Percentiles rank a stretch among this genome's conserved stretches.
Evolutionary conservation across 139 green algal species (phyloP).

Genomic region (Coelastrella sp.): DNA sequence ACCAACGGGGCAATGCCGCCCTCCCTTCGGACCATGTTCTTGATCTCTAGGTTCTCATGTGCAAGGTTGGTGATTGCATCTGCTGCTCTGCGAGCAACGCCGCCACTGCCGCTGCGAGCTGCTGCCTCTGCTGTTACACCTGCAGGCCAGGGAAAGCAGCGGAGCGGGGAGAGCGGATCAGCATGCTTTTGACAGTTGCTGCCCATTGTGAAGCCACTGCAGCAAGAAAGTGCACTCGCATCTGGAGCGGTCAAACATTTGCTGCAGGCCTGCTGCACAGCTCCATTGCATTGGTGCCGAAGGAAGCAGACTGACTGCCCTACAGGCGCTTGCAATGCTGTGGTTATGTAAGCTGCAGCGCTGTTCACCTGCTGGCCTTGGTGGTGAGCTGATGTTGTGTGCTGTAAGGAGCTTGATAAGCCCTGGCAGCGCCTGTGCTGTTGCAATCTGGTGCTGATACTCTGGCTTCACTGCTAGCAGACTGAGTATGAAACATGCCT

Average conservation of each 20-base stretch:
- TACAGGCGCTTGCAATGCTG: too few relatives aligned
- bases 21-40: slow-evolving; percentile 78
- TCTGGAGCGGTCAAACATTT: too few relatives aligned
- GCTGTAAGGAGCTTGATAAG: slow-evolving; percentile 82
- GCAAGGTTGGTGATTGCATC: slow-evolving; percentile 98
- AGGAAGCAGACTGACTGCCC: too few relatives aligned
- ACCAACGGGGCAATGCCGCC: slow-evolving; percentile 96
- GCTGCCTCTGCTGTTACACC: neutral
- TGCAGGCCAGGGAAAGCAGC: neutral
- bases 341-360: too few relatives aligned
- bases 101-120: slow-evolving; percentile 47
- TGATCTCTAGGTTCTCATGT: slow-evolving; percentile 96
- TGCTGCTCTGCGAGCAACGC: slow-evolving; percentile 84
- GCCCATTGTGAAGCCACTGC: too few relatives aligned
- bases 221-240: too few relatives aligned
- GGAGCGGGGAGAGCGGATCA: neutral
- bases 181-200: too few relatives aligned
- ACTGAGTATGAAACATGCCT: slow-evolving; percentile 93
- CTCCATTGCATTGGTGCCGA: too few relatives aligned
- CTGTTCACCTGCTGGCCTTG: slow-evolving; percentile 49
- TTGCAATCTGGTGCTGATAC: slow-evolving; percentile 88
- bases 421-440: slow-evolving; percentile 72
- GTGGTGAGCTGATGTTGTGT: slow-evolving; percentile 54
- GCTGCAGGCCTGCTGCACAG: too few relatives aligned
- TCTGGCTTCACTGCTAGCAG: slow-evolving; percentile 93